Evolutionary conservation across 345 rosid species (phyloP).

Genomic region (Salix arbutifolia): DNA sequence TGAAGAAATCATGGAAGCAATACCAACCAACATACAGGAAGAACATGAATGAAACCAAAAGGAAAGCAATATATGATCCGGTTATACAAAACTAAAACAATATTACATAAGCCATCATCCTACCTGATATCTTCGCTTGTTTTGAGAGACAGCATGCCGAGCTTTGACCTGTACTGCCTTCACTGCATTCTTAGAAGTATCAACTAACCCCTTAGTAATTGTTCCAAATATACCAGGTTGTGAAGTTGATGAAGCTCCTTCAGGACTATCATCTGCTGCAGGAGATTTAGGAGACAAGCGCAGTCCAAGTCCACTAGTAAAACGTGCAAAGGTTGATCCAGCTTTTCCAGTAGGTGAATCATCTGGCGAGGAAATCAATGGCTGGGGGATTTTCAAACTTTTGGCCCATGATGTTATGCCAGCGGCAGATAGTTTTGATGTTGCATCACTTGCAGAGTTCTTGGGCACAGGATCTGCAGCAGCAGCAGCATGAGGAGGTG

Average conservation of each 20-base stretch:
- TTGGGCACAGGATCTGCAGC: slow-evolving; percentile 28
- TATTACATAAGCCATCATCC: not conserved
- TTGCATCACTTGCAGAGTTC: slow-evolving; percentile 43
- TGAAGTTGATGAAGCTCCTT: slow-evolving; percentile 41
- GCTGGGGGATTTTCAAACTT: slow-evolving; percentile 70
- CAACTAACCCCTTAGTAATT: slow-evolving; percentile 70
- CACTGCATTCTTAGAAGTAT: slow-evolving; percentile 81
- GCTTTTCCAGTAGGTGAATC: slow-evolving; percentile 43
- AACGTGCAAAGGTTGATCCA: slow-evolving; percentile 67
- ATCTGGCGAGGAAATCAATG: slow-evolving; percentile 41
- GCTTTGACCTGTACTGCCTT: slow-evolving; percentile 92
- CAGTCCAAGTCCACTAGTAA: slow-evolving; percentile 68
- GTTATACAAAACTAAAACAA: not conserved
- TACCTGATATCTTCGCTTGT: slow-evolving; percentile 85
- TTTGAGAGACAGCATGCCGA: slow-evolving; percentile 83
- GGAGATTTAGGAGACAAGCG: slow-evolving; percentile 70
- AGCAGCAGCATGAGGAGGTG: slow-evolving; percentile 21
- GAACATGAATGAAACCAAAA: not conserved
- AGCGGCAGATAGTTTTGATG: slow-evolving; percentile 57
- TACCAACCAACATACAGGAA: not conserved
- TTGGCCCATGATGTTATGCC: slow-evolving; percentile 68
- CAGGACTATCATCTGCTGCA: slow-evolving; percentile 42
- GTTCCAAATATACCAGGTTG: slow-evolving; percentile 67
- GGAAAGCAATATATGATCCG: not conserved
- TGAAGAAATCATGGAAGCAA: not conserved